phyloP scores from a whole-genome alignment of 768 basidiomycete species.

The Suillus spraguei region DNA sequence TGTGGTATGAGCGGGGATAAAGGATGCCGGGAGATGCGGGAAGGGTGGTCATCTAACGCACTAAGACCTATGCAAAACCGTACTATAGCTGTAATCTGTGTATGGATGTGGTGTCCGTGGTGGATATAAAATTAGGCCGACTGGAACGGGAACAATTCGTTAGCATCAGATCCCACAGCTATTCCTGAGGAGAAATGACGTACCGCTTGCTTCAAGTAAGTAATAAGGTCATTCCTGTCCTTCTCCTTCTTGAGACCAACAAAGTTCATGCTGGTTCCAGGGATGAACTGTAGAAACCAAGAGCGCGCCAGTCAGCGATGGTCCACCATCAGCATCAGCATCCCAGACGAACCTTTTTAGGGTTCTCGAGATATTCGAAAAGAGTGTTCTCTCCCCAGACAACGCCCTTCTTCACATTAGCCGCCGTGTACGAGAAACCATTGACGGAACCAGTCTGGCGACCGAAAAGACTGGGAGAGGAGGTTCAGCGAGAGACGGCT shows the following conservation, averaged over 20 bases:
- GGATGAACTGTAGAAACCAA: conserved; percentile 69
- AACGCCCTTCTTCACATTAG: conserved; percentile 94
- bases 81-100: conserved; percentile 30
- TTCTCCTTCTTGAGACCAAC: conserved; percentile 98
- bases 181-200: conserved; percentile 27
- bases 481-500: background rate
- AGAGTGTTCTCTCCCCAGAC: conserved; percentile 86
- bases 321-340: background rate
- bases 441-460: conserved; percentile 86
- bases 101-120: conserved; percentile 21
- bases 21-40: conserved; percentile 25
- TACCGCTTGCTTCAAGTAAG: conserved; percentile 77
- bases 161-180: background rate
- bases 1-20: conserved; percentile 33
- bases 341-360: conserved; percentile 76
- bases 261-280: conserved; percentile 98
- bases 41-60: conserved; percentile 36
- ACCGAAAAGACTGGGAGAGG: conserved; percentile 65
- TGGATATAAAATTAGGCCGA: conserved; percentile 29
- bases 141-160: conserved; percentile 16
- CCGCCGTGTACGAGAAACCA: conserved; percentile 89
- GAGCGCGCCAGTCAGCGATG: background rate
- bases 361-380: conserved; percentile 95
- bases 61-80: conserved; percentile 29
- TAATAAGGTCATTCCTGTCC: conserved; percentile 93